Percentiles rank a stretch among this genome's conserved stretches.
These are phyloP conservation scores for Neurospora pannonica DNA, from an alignment of 495 filamentous ascomycete species.

Conservation along the genomic window DNA sequence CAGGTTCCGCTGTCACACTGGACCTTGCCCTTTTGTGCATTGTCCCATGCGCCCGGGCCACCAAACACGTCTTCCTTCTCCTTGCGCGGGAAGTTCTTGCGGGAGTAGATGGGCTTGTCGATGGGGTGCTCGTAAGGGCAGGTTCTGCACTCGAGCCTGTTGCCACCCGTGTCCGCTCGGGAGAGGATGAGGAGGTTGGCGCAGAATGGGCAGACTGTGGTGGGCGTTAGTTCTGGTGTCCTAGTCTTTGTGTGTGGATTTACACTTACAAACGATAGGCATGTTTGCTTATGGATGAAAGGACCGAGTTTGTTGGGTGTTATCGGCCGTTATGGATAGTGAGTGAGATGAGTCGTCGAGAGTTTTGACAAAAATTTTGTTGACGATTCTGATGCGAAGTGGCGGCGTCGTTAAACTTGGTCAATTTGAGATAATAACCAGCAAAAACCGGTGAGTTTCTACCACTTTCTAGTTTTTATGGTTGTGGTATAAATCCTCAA, in stretches of 20 bases:
- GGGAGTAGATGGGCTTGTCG: conserved; percentile 62
- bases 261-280: conserved; percentile 54
- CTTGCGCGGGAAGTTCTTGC: conserved; percentile 64
- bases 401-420: background rate
- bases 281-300: conserved; percentile 30
- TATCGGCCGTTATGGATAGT: background rate
- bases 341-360: background rate
- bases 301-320: background rate
- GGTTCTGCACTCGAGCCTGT: conserved; percentile 82
- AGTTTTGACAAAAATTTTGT: background rate
- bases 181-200: conserved; percentile 73
- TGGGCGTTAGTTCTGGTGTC: conserved; percentile 2
- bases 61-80: conserved; percentile 90
- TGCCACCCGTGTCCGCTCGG: conserved; percentile 32
- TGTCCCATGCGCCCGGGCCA: conserved; percentile 76
- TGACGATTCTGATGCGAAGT: background rate
- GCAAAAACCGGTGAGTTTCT: background rate
- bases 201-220: conserved; percentile 82
- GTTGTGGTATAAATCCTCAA: background rate
- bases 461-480: background rate
- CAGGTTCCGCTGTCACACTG: conserved; percentile 73
- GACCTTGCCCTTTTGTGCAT: conserved; percentile 67
- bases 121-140: conserved; percentile 84
- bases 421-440: background rate
- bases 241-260: background rate